These are phyloP conservation scores for Apiospora saccharicola DNA, from an alignment of 2,329 filamentous ascomycete species.

Conservation along the genomic window DNA sequence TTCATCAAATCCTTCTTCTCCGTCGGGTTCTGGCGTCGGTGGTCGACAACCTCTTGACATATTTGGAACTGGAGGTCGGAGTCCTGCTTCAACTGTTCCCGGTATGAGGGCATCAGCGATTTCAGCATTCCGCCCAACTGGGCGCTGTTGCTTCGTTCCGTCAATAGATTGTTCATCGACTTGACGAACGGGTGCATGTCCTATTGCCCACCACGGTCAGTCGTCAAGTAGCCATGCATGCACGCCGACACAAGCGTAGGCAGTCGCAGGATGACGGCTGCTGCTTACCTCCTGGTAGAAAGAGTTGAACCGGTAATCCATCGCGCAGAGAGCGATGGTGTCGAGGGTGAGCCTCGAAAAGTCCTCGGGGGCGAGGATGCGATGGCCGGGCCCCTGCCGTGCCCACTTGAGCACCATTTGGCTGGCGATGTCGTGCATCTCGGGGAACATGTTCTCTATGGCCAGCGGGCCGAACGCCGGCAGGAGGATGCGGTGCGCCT, in stretches of 20 bases:
- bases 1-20: conserved; percentile 60
- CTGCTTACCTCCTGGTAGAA: conserved; percentile 57
- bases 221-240: neutral
- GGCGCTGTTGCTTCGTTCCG: conserved; percentile 50
- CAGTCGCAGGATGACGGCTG: neutral
- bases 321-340: conserved; percentile 66
- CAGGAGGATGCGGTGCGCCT: conserved; percentile 61
- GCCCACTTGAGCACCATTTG: conserved; percentile 65
- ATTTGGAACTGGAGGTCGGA: conserved; percentile 50
- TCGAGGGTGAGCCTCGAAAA: conserved; percentile 70
- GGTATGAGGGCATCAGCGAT: conserved; percentile 34
- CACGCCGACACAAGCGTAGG: neutral
- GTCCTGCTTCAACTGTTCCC: conserved; percentile 39
- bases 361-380: conserved; percentile 62
- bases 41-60: conserved; percentile 53
- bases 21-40: conserved; percentile 50
- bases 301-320: conserved; percentile 65
- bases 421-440: conserved; percentile 59
- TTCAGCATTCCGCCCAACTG: conserved; percentile 29
- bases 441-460: conserved; percentile 62
- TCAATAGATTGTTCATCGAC: conserved; percentile 59
- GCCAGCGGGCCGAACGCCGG: conserved; percentile 61
- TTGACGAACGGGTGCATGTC: conserved; percentile 64
- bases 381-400: conserved; percentile 48
- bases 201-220: neutral